Base-by-base conservation (phyloP, 805 yeast genomes). In the Myxozyma lipomycoides region DNA sequence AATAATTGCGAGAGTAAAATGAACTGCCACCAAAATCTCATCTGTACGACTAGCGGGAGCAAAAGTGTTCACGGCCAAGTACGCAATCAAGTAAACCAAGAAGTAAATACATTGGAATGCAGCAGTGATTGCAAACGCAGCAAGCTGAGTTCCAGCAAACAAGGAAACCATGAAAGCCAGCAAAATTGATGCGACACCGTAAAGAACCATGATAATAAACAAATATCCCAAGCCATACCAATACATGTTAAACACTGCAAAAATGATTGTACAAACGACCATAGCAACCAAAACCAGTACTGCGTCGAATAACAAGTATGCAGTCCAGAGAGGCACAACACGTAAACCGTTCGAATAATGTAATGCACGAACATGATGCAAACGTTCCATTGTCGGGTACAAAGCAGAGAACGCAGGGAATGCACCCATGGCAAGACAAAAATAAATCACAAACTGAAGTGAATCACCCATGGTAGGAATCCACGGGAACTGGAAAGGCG, bases 51-150 rank as follows among this genome's bases (percentile, higher is more conserved):
- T 40, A 1, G 69, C 65, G 10, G 60, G 55, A 3, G 65, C 70
- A 47, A 64, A 67, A 6, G 68, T 63, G 48, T 60, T 46, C 6
- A 61, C 59, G 4, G 63, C 60, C 38, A 67, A 52, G 48, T 64
- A 62, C 1, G 67, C 67, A 45, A 67, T 59, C 45, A 67, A 49
- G 53, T 66, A 67, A 9, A 66, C 52, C 48, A 67, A 46, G 46
- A 67, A 63, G 44, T 61, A 64, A 18, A 60, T 50, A 45, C 67
- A 66, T 47, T 66, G 68, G 45, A 59, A 56, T 28, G 67, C 67
- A 5, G 70, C 70, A 2, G 66, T 62, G 24, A 64, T 38, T 1
- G 71, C 71, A 56, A 68, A 67, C 2, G 71, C 70, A 2, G 82
- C 68, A 24, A 67, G 51, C 40, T 66, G 68, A 4, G 68, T 62